Base-by-base conservation (phyloP, 2,329 filamentous ascomycete genomes). In the Keithomyces neogunnii region DNA sequence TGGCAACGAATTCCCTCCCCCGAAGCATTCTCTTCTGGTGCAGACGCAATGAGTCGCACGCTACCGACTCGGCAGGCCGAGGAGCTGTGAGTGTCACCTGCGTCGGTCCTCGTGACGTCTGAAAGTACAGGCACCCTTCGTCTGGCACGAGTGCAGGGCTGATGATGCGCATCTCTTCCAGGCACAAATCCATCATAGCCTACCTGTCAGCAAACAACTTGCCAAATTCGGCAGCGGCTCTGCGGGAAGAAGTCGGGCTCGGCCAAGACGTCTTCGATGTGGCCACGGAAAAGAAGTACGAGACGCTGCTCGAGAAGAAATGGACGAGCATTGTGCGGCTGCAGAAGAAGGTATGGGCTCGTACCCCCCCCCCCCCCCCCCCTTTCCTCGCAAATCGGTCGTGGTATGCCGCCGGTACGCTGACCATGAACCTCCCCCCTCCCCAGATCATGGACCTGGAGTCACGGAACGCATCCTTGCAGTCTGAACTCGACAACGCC, bases 261-360 rank as follows among this genome's bases (percentile, higher is more conserved):
- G 79, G 83, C 48, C 81, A 87, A 57, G 71, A 80, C 51, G 71
- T 72, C 46, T 91, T 95, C 62, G 89, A 96, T 65, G 77, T 87
- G 55, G 79, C 81, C 19, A 96, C 89, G 26, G 80, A 85, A 49
- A 96, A 96, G 75, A 96, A 95, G 72, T 97, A 96, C 72, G 90
- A 96, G 70, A 88, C 88, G 2, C 71, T 97, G 31, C 72, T 97
- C 59, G 92, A 97, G 77, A 96, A 96, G 80, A 97, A 97, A 75
- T 97, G 92, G 92, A 97, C 92, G 26, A 93, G 89, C 62, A 87
- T 97, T 31, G 90, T 96, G 62, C 81, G 92, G 55, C 70, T 97
- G 68, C 92, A 97, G 72, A 96, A 96, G 71, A 97, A 96, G 87
- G 89, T 87, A 70, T 48, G 69, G 19, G 11, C 19, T 47, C 30